A percentile compares a stretch with the other conserved stretches of the same genome.
phyloP scores from a whole-genome alignment of 2,329 filamentous ascomycete species.

The Teratosphaeria pseudoeucalypti region DNA sequence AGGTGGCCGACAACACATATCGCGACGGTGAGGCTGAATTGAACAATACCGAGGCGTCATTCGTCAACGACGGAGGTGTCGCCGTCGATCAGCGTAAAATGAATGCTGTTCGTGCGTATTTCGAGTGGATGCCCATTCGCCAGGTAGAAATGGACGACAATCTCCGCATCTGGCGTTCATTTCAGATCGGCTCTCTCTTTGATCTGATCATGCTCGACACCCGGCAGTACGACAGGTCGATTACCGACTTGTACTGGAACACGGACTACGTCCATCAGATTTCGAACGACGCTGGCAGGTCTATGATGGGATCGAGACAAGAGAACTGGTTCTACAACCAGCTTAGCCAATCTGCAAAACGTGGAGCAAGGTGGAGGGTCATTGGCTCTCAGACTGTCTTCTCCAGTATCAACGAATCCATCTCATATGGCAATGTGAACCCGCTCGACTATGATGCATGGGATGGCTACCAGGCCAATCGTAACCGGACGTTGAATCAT shows the following conservation, averaged over 20 bases:
- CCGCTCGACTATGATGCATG: constrained; percentile 47
- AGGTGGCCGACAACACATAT: constrained; percentile 55
- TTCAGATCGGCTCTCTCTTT: constrained; percentile 54
- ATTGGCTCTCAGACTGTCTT: constrained; percentile 64
- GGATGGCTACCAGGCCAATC: constrained; percentile 59
- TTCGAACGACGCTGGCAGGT: constrained; percentile 55
- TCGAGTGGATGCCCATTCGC: constrained; percentile 49
- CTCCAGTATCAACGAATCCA: constrained; percentile 43
- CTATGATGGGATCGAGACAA: constrained; percentile 61
- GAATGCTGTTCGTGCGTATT: constrained; percentile 61
- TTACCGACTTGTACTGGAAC: constrained; percentile 36
- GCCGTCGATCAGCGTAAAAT: constrained; percentile 63
- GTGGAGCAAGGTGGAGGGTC: constrained; percentile 60
- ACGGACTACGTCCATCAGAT: constrained; percentile 38
- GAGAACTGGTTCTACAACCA: constrained; percentile 63
- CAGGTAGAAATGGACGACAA: constrained; percentile 61
- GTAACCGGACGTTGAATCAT: constrained; percentile 58
- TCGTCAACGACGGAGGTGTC: constrained; percentile 46
- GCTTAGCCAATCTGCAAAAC: constrained; percentile 35
- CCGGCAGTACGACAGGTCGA: constrained; percentile 56
- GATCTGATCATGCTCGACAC: constrained; percentile 62
- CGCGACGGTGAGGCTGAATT: constrained; percentile 49
- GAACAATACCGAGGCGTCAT: constrained; percentile 58
- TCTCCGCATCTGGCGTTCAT: constrained; percentile 57
- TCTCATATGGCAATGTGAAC: constrained; percentile 33